Evolutionary conservation across 2,329 filamentous ascomycete genomes (phyloP), one percentile per base, ranked within the genome.

Genomic region (Penicillium sp.): DNA sequence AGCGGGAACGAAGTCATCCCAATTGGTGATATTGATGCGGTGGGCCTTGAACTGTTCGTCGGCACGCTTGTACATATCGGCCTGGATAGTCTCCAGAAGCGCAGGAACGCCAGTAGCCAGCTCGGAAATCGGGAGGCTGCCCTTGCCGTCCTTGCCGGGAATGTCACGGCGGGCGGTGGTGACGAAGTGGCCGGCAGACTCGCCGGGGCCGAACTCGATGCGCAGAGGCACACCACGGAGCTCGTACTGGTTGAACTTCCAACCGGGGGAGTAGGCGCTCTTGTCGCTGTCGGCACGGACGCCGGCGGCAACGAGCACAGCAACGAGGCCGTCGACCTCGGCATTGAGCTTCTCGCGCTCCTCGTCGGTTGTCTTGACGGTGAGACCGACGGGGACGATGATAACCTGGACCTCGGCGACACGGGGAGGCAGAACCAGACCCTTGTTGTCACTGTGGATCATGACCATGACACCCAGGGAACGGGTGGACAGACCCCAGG

Each of bases 211-310:
- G 66, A 95, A 95, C 72, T 99, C 93, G 51, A 99, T 80, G 52
- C 93, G 87, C 31, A 99, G 81, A 39, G 95, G 93, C 35, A 97
- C 87, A 68, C 95, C 93, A 75, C 92, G 95, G 62, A 97, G 80
- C 72, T 99, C 95, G 89, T 90, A 96, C 74, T 99, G 91, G 74
- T 95, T 95, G 79, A 99, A 99, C 74, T 99, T 99, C 85, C 88
- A 97, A 57, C 89, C 90, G 33, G 93, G 91, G 53, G 90, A 83
- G 71, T 97, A 95, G 58, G 87, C 92, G 52, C 95, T 86, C 68
- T 83, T 80, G 68, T 99, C 93, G 43, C 85, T 82, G 58, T 95
- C 87, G 50, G 83, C 81, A 50, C 93, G 88, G 33, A 99, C 77
- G 48, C 85, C 86, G 16, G 80, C 86, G 53, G 82, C 84, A 65